Percentiles rank a stretch among this genome's conserved stretches.
These are phyloP conservation scores for Monosporascus cannonballus DNA, from an alignment of 2,329 filamentous ascomycete species.

Conservation along the genomic window DNA sequence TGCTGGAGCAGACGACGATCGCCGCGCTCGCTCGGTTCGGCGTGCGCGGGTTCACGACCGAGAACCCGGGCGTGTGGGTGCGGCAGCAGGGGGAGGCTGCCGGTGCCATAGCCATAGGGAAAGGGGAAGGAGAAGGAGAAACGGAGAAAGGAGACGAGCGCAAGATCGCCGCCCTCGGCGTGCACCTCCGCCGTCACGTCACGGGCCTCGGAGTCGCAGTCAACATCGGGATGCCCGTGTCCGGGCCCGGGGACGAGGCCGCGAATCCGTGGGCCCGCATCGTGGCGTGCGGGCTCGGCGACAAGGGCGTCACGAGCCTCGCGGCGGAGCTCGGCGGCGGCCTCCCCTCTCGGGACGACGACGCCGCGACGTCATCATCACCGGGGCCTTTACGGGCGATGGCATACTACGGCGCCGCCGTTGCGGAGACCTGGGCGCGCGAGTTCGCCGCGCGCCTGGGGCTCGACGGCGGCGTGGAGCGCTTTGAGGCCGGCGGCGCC, in stretches of 20 bases:
- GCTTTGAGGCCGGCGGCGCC: neutral
- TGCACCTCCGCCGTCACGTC: conserved; percentile 82
- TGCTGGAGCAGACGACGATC: conserved; percentile 73
- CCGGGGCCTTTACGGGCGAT: too few relatives aligned
- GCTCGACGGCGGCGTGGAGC: neutral
- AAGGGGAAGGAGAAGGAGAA: conserved; percentile 14
- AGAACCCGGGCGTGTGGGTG: conserved; percentile 84
- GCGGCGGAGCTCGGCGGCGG: conserved; percentile 39
- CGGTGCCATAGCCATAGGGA: conserved; percentile 12
- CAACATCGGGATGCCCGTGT: conserved; percentile 60
- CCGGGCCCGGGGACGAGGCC: conserved; percentile 21
- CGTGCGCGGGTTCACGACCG: conserved; percentile 57
- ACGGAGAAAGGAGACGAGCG: conserved; percentile 28
- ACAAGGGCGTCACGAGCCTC: conserved; percentile 73
- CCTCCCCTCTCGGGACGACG: neutral
- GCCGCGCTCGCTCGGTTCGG: conserved; percentile 54
- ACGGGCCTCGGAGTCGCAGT: conserved; percentile 80
- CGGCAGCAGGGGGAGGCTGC: conserved; percentile 15
- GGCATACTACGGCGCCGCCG: too few relatives aligned
- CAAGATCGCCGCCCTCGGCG: conserved; percentile 87
- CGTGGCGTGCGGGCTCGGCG: conserved; percentile 82
- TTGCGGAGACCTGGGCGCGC: conserved; percentile 4
- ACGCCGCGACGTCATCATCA: too few relatives aligned
- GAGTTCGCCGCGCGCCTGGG: conserved; percentile 7
- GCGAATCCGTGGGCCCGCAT: conserved; percentile 61